These are phyloP conservation scores for Amanita polypyramis DNA, from an alignment of 768 basidiomycete species.

Conservation along the genomic window DNA sequence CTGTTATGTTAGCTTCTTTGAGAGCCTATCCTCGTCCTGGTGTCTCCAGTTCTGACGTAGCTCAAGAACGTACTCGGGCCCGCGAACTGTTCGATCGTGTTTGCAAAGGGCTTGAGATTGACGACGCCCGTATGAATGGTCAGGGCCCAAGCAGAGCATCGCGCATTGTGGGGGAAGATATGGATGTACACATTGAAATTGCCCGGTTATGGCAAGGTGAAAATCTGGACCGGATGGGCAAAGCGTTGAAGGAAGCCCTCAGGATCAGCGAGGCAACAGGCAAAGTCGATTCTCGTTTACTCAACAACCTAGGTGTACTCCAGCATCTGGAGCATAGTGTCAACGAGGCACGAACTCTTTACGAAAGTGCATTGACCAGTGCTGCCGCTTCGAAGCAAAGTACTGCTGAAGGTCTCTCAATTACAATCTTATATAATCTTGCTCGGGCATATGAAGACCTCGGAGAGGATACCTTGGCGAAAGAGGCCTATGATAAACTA, in stretches of 20 bases:
- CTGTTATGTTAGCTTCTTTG: constrained; percentile 81
- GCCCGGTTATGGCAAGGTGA: constrained; percentile 85
- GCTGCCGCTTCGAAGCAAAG: constrained; percentile 36
- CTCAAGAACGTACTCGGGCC: constrained; percentile 62
- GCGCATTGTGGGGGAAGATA: constrained; percentile 58
- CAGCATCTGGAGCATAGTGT: constrained; percentile 59
- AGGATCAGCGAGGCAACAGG: constrained; percentile 44
- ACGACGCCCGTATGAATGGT: constrained; percentile 41
- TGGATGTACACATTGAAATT: constrained; percentile 86
- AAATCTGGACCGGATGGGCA: constrained; percentile 59
- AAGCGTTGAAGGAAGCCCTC: constrained; percentile 66
- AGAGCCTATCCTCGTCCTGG: constrained; percentile 77
- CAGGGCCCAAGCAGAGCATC: constrained; percentile 28
- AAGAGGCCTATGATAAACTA: constrained; percentile 81
- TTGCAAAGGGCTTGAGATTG: constrained; percentile 51
- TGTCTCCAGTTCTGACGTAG: constrained; percentile 61
- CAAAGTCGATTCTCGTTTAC: constrained; percentile 50
- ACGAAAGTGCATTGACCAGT: constrained; percentile 64
- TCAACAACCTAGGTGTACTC: constrained; percentile 76
- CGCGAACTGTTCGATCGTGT: constrained; percentile 77
- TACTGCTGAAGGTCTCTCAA: constrained; percentile 59
- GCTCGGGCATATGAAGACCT: constrained; percentile 86
- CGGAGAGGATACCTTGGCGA: constrained; percentile 62
- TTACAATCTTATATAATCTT: constrained; percentile 84
- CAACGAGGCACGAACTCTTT: constrained; percentile 47